These are phyloP conservation scores for Trichophyton simii DNA, from an alignment of 2,329 filamentous ascomycete species.

Conservation along the genomic window DNA sequence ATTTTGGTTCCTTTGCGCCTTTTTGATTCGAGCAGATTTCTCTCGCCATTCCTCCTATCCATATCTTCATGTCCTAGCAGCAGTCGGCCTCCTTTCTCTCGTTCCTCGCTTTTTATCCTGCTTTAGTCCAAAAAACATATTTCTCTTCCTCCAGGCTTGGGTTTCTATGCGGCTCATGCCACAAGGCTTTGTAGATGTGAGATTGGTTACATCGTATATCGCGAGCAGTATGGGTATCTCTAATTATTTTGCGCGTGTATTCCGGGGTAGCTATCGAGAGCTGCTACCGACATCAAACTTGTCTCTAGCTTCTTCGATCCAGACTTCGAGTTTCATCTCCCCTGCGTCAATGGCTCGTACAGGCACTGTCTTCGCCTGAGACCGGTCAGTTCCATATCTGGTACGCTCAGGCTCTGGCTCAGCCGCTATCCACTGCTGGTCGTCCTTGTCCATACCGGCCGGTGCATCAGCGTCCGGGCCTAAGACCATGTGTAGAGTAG, in stretches of 20 bases:
- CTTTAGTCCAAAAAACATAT: too few relatives aligned
- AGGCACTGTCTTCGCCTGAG: slow-evolving; percentile 39
- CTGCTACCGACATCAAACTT: slow-evolving; percentile 33
- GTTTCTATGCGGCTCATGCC: too few relatives aligned
- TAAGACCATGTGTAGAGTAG: slow-evolving; percentile 39
- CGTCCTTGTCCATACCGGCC: slow-evolving; percentile 34
- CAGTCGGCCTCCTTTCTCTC: too few relatives aligned
- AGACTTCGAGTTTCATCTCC: slow-evolving; percentile 54
- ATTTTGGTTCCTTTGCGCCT: too few relatives aligned
- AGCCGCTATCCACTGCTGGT: slow-evolving; percentile 50
- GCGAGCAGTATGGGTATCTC: neutral
- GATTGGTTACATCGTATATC: neutral
- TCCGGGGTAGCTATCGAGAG: neutral
- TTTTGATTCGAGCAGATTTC: too few relatives aligned
- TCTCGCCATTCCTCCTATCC: too few relatives aligned
- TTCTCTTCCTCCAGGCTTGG: too few relatives aligned
- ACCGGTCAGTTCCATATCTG: neutral
- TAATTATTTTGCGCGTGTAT: neutral
- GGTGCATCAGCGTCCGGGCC: slow-evolving; percentile 36
- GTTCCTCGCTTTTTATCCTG: too few relatives aligned
- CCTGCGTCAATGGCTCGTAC: slow-evolving; percentile 52
- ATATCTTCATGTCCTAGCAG: too few relatives aligned
- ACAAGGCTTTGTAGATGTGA: neutral
- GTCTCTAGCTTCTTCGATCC: slow-evolving; percentile 53
- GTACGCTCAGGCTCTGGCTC: slow-evolving; percentile 33